Percentiles rank a stretch among this genome's conserved stretches.
These are phyloP conservation scores for Kwoniella bestiolae DNA, from an alignment of 768 basidiomycete species.

Conservation along the genomic window DNA sequence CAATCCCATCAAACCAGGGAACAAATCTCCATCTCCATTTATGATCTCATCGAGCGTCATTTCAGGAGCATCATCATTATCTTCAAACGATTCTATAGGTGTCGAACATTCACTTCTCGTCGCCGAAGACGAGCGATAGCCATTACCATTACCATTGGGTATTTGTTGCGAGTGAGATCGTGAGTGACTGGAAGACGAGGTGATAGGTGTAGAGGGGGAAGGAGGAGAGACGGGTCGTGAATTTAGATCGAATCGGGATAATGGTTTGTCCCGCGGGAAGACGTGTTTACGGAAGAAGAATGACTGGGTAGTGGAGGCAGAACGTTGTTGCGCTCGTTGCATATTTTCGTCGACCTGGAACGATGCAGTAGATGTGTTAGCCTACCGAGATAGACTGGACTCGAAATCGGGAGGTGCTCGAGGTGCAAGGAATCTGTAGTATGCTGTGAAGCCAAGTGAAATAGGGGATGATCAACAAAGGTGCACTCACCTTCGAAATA, in stretches of 20 bases:
- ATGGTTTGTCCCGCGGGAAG: conserved; percentile 64
- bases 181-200: background rate
- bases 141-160: conserved; percentile 1
- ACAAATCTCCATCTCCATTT: conserved; percentile 78
- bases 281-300: conserved; percentile 91
- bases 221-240: conserved; percentile 49
- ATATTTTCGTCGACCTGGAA: conserved; percentile 94
- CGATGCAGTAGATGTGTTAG: conserved; percentile 1
- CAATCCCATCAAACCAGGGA: conserved; percentile 80
- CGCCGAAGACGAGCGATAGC: conserved; percentile 11
- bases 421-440: no score
- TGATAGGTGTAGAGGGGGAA: conserved; percentile 10
- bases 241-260: conserved; percentile 42
- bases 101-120: conserved; percentile 21
- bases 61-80: conserved; percentile 81
- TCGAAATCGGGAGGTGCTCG: no score
- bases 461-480: background rate
- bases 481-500: conserved; percentile 87
- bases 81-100: conserved; percentile 36
- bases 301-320: conserved; percentile 72
- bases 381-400: background rate
- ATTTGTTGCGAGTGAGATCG: background rate
- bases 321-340: conserved; percentile 80
- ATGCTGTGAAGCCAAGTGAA: no score
- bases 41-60: conserved; percentile 92